Evolutionary conservation across 345 rosid species (phyloP), one percentile per base, ranked within the genome.

Genomic region (Syzygium grande): DNA sequence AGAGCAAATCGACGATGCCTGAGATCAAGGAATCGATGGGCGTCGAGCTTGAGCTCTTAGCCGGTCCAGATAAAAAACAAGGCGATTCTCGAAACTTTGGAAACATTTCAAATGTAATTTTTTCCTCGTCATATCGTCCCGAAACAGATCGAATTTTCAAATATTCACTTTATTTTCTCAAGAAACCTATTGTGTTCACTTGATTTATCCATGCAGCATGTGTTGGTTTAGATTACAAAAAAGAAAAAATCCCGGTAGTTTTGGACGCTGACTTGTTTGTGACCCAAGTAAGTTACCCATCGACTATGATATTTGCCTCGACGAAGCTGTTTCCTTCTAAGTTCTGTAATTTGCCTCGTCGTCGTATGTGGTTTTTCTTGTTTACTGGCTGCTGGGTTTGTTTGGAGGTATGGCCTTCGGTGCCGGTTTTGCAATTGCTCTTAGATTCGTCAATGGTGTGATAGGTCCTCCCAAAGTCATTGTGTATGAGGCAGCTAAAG

Each of bases 391-490:
- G 52, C 21, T 38, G 4, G 51, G 14, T 65, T 19, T 61, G 86
- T 46, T 17, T 34, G 52, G 86, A 90, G 94, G 94, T 11, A 63
- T 92, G 89, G 94, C 91, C 38, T 90, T 89, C 78, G 95, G 95
- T 49, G 86, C 89, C 51, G 93, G 93, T 55, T 92, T 54, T 85
- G 91, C 92, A 3, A 85, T 94, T n/a, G 94, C 94, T 80, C 92
- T 89, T 90, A 89, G 93, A 86, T 95, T 93, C 85, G 91, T 86
- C 21, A 94, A 92, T 90, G 90, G 92, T 9, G 85, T 91, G 43
- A 8, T 93, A 89, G 94, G 95, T 29, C 96, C 93, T 79, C 93
- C 27, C 54, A 52, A 52, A 16, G 54, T 52, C 54, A 15, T 43
- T 43, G 7, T 43, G 46, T 61, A 14, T n/a, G 73, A 61, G 73